These are phyloP conservation scores for Serendipita indica DNA, from an alignment of 768 basidiomycete genomes.

Conservation along the genomic window DNA sequence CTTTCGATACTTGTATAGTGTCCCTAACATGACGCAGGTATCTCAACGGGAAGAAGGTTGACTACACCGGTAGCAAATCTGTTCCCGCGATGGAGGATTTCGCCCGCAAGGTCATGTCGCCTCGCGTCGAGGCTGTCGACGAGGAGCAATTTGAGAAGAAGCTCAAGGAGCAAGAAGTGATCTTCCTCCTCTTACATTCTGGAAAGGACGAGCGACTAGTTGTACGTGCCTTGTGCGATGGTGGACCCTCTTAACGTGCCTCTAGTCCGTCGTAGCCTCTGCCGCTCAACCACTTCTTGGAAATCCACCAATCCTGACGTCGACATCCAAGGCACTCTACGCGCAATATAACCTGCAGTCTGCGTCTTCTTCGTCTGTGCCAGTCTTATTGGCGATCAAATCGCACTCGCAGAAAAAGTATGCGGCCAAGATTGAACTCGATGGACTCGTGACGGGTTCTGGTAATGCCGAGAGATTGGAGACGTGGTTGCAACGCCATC, in stretches of 20 bases:
- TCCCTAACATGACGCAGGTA: slow-evolving; percentile 19
- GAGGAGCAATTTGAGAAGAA: slow-evolving; percentile 28
- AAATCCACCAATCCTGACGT: slow-evolving; percentile 34
- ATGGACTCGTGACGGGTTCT: slow-evolving; percentile 14
- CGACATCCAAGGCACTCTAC: slow-evolving; percentile 20
- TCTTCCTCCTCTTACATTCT: slow-evolving; percentile 42
- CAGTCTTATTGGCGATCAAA: slow-evolving; percentile 55
- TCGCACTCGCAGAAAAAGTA: slow-evolving; percentile 26
- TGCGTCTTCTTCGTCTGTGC: slow-evolving; percentile 25
- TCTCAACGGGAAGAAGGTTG: slow-evolving; percentile 41
- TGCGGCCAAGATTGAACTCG: slow-evolving; percentile 9
- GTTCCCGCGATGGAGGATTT: slow-evolving; percentile 59
- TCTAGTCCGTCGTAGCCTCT: slow-evolving; percentile 39
- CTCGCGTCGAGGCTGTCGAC: slow-evolving; percentile 34
- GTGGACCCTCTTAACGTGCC: slow-evolving; percentile 17
- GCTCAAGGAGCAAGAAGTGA: slow-evolving; percentile 34
- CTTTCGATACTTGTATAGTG: not conserved
- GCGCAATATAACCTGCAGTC: slow-evolving; percentile 20
- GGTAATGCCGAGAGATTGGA: slow-evolving; percentile 27
- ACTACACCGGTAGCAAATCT: slow-evolving; percentile 61
- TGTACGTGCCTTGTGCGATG: not conserved
- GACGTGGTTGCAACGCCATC: slow-evolving; percentile 50
- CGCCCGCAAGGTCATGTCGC: slow-evolving; percentile 54
- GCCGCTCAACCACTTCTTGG: slow-evolving; percentile 38
- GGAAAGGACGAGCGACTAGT: not conserved